These are phyloP conservation scores for Trypanosoma lewisi DNA, from an alignment of 208 protist species.

Conservation along the genomic window DNA sequence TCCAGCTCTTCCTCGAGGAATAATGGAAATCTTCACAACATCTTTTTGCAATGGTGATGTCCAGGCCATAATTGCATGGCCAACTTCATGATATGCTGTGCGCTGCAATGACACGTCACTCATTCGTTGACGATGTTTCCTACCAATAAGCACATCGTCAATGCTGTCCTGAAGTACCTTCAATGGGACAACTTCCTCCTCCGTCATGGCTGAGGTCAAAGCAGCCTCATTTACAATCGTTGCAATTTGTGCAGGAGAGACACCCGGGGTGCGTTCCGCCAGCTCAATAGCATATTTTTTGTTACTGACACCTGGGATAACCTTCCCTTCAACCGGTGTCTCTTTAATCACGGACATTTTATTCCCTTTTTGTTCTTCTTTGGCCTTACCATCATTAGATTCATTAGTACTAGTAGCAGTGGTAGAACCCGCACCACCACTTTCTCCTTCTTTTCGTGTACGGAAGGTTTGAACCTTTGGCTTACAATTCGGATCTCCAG, in stretches of 20 bases:
- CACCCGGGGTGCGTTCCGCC: conserved; percentile 89
- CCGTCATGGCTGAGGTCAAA: conserved; percentile 80
- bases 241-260: conserved; percentile 94
- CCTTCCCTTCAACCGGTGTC: conserved; percentile 47
- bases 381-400: background rate
- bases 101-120: conserved; percentile 70
- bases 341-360: conserved; percentile 36
- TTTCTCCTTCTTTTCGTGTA: conserved; percentile 43
- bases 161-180: conserved; percentile 83
- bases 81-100: conserved; percentile 97
- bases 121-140: conserved; percentile 93
- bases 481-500: conserved; percentile 83
- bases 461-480: conserved; percentile 80
- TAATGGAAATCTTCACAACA: conserved; percentile 92
- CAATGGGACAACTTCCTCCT: conserved; percentile 70
- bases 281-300: conserved; percentile 66
- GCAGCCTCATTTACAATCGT: conserved; percentile 98
- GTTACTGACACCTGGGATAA: conserved; percentile 82
- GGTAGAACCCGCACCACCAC: conserved; percentile 22
- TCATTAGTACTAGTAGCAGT: conserved; percentile 1
- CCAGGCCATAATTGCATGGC: conserved; percentile 96
- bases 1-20: conserved; percentile 84
- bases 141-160: conserved; percentile 92
- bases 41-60: conserved; percentile 84
- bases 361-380: conserved; percentile 16